Base-by-base conservation (phyloP, 148 eudicot species). In the Suaeda aralocaspica region DNA sequence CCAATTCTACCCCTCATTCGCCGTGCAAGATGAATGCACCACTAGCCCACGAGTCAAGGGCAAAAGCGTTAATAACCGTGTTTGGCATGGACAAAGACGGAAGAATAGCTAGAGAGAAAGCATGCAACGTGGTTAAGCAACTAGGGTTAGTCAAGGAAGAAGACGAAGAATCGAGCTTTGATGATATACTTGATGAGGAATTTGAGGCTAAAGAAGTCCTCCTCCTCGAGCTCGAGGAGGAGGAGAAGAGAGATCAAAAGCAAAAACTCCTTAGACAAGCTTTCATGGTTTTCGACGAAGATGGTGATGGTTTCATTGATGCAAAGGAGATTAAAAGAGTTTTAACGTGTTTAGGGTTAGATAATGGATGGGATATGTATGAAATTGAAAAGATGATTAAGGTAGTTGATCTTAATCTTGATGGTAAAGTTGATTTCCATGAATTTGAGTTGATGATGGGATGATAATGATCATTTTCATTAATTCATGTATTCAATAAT, bases 381-480 rank as follows among this genome's bases (percentile, higher is more conserved):
- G 76, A 81, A 12, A 81, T 81, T 60, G 75, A 81, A 70, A 73
- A 77, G 30, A 81, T 81, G 84, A 77, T 81, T 77, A 51, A 68
- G 75, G 81, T 60, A 4, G 80, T 81, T 69, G 84, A 81, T 81
- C 69, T 81, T 59, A 77, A 77, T 24, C 76, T 81, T 44, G 84
- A 81, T 77, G 80, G 84, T 0, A 81, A 77, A 45, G 81, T 81
- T 74, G 84, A 81, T 77, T 81, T 81, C 30, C 81, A 77, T 69
- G 84, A 81, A 34, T 81, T 81, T 77, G 70, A 74, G 53, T 72
- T 77, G 69, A 81, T 81, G 83, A 81, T 81, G 84, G 77, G 53
- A 60, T 72, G 28, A 53, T 45, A 22, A n/a, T 36, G 8, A 36
- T 65, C 14, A 19, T n/a, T 24, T 30, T 15, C 22, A 31, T 36